Conservation (phyloP, 108 stramenopile genomes). For the Fistulifera solaris region DNA sequence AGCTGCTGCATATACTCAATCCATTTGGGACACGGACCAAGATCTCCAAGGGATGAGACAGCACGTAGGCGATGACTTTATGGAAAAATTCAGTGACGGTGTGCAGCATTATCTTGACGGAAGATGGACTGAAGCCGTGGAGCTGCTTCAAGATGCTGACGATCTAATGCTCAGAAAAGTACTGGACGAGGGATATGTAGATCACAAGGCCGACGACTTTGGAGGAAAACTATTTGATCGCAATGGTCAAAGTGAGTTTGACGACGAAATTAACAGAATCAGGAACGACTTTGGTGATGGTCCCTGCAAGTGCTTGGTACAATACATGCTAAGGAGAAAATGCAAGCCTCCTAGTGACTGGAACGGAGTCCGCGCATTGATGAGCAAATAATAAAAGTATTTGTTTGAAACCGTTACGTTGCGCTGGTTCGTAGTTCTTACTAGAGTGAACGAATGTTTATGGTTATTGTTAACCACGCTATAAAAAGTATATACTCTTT, state of each 20-base stretch:
- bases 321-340: constrained; percentile 58
- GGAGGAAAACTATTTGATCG: constrained; percentile 25
- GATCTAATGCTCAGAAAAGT: constrained; percentile 63
- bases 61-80: constrained; percentile 70
- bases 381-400: constrained; percentile 52
- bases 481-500: too few relatives aligned
- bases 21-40: constrained; percentile 71
- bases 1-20: constrained; percentile 52
- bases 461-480: background rate
- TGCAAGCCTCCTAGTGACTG: constrained; percentile 54
- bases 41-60: constrained; percentile 75
- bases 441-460: too few relatives aligned
- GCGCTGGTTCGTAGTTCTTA: too few relatives aligned
- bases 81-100: constrained; percentile 50
- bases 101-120: constrained; percentile 63
- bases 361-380: constrained; percentile 72
- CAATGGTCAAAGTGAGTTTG: constrained; percentile 4
- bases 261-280: constrained; percentile 20
- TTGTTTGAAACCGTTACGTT: too few relatives aligned
- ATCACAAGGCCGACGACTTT: constrained; percentile 25
- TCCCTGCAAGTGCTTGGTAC: constrained; percentile 59
- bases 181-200: constrained; percentile 51
- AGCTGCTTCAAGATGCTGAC: constrained; percentile 51
- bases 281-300: constrained; percentile 69
- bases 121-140: constrained; percentile 53